phyloP scores from a whole-genome alignment of 371 early-diverging fungal species.

The Lichtheimia ornata region DNA sequence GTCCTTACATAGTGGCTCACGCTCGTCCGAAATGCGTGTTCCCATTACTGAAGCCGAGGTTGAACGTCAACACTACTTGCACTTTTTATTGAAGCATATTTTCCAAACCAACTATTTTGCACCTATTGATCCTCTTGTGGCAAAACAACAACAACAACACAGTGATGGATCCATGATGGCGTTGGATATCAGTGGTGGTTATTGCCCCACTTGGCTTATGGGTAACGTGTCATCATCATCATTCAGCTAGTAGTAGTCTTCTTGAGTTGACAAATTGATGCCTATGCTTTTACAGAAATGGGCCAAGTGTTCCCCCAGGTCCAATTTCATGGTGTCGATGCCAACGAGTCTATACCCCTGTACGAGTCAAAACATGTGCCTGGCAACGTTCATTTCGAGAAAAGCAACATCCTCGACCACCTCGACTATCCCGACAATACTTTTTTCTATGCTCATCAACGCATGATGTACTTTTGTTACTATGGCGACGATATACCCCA shows the following conservation, averaged over 20 bases:
- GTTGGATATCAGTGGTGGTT: conserved; percentile 39
- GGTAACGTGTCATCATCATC: conserved; percentile 13
- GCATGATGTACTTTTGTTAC: conserved; percentile 29
- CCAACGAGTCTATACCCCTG: conserved; percentile 16
- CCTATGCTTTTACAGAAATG: conserved; percentile 22
- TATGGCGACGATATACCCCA: conserved; percentile 20
- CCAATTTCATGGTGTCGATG: conserved; percentile 31
- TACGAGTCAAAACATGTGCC: conserved; percentile 22
- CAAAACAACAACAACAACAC: no score
- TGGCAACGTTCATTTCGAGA: conserved; percentile 20
- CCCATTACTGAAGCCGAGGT: conserved; percentile 19
- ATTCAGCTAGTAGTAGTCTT: no score
- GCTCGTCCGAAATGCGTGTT: conserved; percentile 3
- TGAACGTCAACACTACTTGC: conserved; percentile 23
- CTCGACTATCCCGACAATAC: conserved; percentile 20
- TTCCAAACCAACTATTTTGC: conserved; percentile 40
- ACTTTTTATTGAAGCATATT: conserved; percentile 37
- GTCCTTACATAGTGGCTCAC: conserved; percentile 6
- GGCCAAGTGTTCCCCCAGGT: conserved; percentile 35
- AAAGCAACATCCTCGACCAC: conserved; percentile 23
- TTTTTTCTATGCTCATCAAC: conserved; percentile 40
- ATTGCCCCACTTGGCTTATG: conserved; percentile 31
- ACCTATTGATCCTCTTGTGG: conserved; percentile 19
- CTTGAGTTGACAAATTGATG: neutral
- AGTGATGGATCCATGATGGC: neutral